phyloP scores from a whole-genome alignment of 441 rosid genomes.

The Pelargonium myrrhifolium region DNA sequence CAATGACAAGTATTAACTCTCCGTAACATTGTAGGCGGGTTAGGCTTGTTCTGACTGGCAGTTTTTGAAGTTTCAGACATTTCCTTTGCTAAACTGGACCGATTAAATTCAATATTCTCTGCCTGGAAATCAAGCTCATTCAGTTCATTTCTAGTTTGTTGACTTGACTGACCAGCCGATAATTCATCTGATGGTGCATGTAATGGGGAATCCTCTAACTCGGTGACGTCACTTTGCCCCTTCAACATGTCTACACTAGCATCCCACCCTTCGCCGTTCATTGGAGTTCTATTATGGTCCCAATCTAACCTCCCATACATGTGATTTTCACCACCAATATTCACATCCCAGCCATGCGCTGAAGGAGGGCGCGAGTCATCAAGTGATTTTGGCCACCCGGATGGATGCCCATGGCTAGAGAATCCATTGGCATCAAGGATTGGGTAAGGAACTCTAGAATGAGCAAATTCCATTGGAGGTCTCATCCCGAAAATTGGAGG shows the following conservation, averaged over 20 bases:
- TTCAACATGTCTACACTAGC: background rate
- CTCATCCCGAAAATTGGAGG: constrained; percentile 11
- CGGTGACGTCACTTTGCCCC: background rate
- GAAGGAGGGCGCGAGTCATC: constrained; percentile 1
- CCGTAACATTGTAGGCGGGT: background rate
- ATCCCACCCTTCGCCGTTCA: constrained; percentile 3
- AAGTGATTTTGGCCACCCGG: background rate
- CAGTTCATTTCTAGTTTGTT: background rate
- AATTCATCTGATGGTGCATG: constrained; percentile 4
- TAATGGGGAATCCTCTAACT: constrained; percentile 1
- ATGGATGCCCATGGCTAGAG: constrained; percentile 5
- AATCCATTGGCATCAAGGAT: background rate
- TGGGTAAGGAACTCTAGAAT: constrained; percentile 2
- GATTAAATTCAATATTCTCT: background rate
- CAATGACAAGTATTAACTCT: background rate
- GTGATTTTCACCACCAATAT: constrained; percentile 2
- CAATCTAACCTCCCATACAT: constrained; percentile 4
- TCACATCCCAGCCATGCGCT: constrained; percentile 3
- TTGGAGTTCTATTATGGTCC: constrained; percentile 4
- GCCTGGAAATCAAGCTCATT: background rate
- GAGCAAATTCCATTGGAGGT: constrained; percentile 7
- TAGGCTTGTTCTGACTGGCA: background rate
- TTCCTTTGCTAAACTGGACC: background rate
- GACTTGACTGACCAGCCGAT: constrained; percentile 1
- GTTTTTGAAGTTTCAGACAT: background rate